Conservation (phyloP, 2,329 filamentous ascomycete species). For the Apiospora hydei region DNA sequence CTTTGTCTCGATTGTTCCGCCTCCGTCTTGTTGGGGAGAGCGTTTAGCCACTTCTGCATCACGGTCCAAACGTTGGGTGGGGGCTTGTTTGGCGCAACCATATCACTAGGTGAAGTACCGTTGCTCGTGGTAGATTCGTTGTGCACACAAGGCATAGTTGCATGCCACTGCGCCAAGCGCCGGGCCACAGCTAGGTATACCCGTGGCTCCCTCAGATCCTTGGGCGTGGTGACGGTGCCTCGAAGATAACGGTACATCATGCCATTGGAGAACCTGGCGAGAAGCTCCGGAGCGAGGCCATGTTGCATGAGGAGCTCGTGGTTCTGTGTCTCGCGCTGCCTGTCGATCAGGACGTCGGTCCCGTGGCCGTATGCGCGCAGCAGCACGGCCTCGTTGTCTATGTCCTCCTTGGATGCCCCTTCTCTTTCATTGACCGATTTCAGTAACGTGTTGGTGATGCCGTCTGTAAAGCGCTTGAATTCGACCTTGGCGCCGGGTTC, state of each 20-base stretch:
- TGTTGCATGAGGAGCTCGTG: conserved; percentile 88
- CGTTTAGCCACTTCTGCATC: conserved; percentile 94
- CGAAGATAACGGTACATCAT: conserved; percentile 92
- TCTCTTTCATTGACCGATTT: conserved; percentile 76
- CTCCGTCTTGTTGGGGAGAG: conserved; percentile 77
- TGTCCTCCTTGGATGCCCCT: conserved; percentile 67
- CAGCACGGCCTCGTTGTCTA: conserved; percentile 78
- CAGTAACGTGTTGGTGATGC: conserved; percentile 93
- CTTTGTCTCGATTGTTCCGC: conserved; percentile 72
- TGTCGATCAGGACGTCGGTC: conserved; percentile 94
- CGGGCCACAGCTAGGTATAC: conserved; percentile 86
- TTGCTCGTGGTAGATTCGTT: conserved; percentile 44
- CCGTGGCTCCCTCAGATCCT: conserved; percentile 77
- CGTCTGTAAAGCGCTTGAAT: conserved; percentile 92
- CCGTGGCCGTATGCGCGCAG: conserved; percentile 93
- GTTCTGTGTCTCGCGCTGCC: conserved; percentile 79
- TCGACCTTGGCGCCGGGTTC: conserved; percentile 76
- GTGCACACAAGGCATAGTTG: conserved; percentile 66
- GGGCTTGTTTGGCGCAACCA: conserved; percentile 70
- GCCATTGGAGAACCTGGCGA: conserved; percentile 94
- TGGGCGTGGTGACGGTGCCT: conserved; percentile 79
- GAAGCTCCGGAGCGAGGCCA: conserved; percentile 82
- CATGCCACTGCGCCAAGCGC: conserved; percentile 93
- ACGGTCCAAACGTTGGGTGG: conserved; percentile 93
- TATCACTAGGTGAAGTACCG: conserved; percentile 39